These are phyloP conservation scores for Hypomyces rosellus DNA, from an alignment of 2,329 filamentous ascomycete genomes.

Conservation along the genomic window DNA sequence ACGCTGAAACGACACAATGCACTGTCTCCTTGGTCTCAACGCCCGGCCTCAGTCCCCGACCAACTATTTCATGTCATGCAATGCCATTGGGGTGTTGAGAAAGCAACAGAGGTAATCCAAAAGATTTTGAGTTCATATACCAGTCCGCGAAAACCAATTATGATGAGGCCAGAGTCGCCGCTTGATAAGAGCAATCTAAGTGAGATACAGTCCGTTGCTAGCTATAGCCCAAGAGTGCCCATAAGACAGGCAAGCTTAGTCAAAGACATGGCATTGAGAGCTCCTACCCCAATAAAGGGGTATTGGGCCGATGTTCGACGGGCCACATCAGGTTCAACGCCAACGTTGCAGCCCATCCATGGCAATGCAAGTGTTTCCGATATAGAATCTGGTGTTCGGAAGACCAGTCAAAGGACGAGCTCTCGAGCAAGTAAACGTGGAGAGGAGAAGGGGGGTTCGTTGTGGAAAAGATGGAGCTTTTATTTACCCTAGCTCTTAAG, in stretches of 20 bases:
- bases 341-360: background rate
- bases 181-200: background rate
- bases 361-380: slow-evolving; percentile 1
- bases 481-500: background rate
- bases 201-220: background rate
- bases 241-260: background rate
- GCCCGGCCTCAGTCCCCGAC: slow-evolving; percentile 28
- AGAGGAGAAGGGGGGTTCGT: slow-evolving; percentile 4
- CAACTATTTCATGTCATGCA: slow-evolving; percentile 40
- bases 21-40: slow-evolving; percentile 47
- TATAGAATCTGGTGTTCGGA: background rate
- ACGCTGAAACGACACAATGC: slow-evolving; percentile 43
- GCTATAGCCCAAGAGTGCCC: background rate
- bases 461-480: slow-evolving; percentile 16
- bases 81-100: slow-evolving; percentile 42
- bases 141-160: background rate
- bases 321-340: background rate
- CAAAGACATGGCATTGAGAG: background rate
- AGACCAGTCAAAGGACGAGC: background rate
- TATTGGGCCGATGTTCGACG: background rate
- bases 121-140: slow-evolving; percentile 18
- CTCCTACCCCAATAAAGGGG: background rate
- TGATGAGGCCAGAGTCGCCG: background rate
- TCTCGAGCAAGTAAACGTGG: background rate
- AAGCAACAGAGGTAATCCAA: slow-evolving; percentile 37